Conservation (phyloP, 2,329 filamentous ascomycete species). For the Alternaria consortialis region DNA sequence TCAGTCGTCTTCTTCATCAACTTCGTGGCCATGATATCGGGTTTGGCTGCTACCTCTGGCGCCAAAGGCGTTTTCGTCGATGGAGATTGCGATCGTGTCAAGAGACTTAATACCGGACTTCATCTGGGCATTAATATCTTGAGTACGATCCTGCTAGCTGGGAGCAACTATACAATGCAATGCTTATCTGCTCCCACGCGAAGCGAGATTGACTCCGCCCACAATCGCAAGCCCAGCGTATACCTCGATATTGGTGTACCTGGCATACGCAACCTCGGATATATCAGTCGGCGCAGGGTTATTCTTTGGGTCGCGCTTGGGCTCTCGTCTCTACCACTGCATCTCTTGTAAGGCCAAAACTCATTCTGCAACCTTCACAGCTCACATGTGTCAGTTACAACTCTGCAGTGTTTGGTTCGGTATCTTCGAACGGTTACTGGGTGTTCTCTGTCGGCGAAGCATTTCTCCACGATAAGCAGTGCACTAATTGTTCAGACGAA, state of each 20-base stretch:
- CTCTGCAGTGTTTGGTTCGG: constrained; percentile 34
- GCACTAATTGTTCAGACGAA: neutral
- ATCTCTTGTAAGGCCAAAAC: constrained; percentile 20
- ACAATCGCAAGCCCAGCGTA: constrained; percentile 42
- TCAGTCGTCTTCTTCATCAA: constrained; percentile 12
- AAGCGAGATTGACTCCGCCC: constrained; percentile 59
- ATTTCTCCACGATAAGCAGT: neutral
- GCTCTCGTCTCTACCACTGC: constrained; percentile 29
- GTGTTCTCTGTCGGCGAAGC: neutral
- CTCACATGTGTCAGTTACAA: constrained; percentile 31
- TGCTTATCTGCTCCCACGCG: constrained; percentile 61
- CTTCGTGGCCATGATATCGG: neutral
- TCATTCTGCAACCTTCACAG: neutral
- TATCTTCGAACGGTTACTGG: constrained; percentile 25
- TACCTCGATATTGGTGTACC: constrained; percentile 34
- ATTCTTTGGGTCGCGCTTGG: constrained; percentile 24
- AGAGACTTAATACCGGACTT: neutral
- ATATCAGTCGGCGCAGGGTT: neutral
- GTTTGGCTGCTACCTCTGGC: neutral
- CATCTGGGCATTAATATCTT: neutral
- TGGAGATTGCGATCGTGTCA: neutral
- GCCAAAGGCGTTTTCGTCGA: neutral
- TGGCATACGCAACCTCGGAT: constrained; percentile 26
- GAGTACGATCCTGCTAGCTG: neutral
- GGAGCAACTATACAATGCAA: constrained; percentile 55